Conservation (phyloP, 2,329 filamentous ascomycete genomes). For the Hymenoscyphus fraxineus region DNA sequence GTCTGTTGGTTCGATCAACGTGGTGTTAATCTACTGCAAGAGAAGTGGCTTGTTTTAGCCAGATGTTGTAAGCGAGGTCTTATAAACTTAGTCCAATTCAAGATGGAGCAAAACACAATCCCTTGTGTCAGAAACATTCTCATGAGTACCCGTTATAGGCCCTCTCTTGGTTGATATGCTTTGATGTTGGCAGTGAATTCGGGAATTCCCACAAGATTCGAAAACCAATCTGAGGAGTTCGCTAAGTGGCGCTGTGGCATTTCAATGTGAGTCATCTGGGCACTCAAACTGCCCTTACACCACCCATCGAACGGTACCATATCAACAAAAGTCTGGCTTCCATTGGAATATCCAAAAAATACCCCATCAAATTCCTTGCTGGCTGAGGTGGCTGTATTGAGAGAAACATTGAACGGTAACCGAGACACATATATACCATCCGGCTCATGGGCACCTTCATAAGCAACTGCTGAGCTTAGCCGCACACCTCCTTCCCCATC, state of each 20-base stretch:
- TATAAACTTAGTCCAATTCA: too few species aligned
- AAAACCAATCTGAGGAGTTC: not conserved
- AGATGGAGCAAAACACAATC: too few species aligned
- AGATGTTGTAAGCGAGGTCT: too few species aligned
- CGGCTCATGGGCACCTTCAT: not conserved
- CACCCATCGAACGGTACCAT: not conserved
- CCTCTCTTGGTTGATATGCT: not conserved
- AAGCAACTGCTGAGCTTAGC: not conserved
- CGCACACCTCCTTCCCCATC: not conserved
- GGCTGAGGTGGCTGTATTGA: not conserved
- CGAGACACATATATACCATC: not conserved
- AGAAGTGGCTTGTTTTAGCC: too few species aligned
- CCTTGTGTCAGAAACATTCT: too few species aligned
- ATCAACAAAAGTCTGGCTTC: not conserved
- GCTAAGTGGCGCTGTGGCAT: not conserved
- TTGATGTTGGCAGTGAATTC: not conserved
- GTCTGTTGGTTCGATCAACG: too few species aligned
- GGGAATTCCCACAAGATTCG: not conserved
- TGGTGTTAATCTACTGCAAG: too few species aligned
- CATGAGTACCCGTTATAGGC: too few species aligned
- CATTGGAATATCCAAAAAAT: not conserved
- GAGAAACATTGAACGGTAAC: not conserved
- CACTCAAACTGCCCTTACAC: not conserved
- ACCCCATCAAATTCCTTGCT: not conserved
- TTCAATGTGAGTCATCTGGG: not conserved